Evolutionary conservation across 1,139 yeast species (phyloP), one percentile per base, ranked within the genome.

Genomic region (Pichiaceae sp.): DNA sequence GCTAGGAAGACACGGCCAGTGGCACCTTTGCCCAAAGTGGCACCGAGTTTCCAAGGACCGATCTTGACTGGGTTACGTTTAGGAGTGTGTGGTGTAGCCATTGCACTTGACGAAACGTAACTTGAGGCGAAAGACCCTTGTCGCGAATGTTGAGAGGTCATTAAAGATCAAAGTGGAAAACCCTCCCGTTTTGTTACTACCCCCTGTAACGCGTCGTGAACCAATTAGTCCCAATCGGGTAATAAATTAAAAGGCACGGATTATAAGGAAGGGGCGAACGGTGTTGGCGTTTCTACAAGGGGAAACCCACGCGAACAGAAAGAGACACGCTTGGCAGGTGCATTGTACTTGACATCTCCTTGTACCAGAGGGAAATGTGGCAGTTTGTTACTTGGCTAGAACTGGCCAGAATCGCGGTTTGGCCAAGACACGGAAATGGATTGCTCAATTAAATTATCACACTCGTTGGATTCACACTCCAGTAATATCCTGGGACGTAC

Each of bases 41-140:
- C 72, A 12, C 98, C 98, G 26, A 91, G 64, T 56, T 85, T 81
- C 99, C 99, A 91, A 3, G 98, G 97, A 1, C 99, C 99, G 35
- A 58, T 81, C 74, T 57, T 80, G 75, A 40, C 83, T 64, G 57
- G 76, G 54, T 67, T 73, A 14, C 30, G 18, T n/a, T 17, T 29
- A 4, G 19, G 23, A 16, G 23, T 32, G 18, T 21, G 31, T 18
- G 17, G 24, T 8, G 29, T 31, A 4, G 57, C 54, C 36, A 46
- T 34, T n/a, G 56, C 52, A 21, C 54, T 51, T 6, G 57, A 44
- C 18, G 56, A 51, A 31, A 49, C 46, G 37, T 45, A 47, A 18
- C 55, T 50, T 25, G 55, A 50, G 15, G 55, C 56, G 38, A 47
- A 38, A 17, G 58, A 53, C 27, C 47, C 47, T 38, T 53, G 54